Conservation (phyloP, 2,329 filamentous ascomycete genomes). For the Aspergillus ustus region DNA sequence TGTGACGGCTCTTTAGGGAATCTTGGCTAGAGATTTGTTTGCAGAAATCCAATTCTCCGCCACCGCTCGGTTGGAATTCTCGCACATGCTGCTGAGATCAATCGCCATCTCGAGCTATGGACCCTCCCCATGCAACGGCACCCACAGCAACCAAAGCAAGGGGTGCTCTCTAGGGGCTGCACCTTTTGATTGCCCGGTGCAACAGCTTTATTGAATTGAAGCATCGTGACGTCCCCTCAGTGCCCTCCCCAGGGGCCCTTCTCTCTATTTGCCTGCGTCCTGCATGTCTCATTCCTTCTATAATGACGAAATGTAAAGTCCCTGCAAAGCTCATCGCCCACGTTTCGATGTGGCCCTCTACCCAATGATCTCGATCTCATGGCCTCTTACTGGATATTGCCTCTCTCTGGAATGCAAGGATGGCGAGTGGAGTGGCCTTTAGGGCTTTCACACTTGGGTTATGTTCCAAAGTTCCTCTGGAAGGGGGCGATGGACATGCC, state of each 20-base stretch:
- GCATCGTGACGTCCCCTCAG: slow-evolving; percentile 12
- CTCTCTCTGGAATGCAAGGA: slow-evolving; percentile 47
- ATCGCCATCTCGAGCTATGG: slow-evolving; percentile 29
- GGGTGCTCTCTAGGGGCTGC: slow-evolving; percentile 30
- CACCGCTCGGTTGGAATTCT: slow-evolving; percentile 16
- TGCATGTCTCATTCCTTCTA: slow-evolving; percentile 39
- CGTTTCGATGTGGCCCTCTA: slow-evolving; percentile 34
- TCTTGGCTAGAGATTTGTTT: slow-evolving; percentile 16
- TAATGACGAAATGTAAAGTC: slow-evolving; percentile 35
- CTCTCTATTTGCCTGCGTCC: slow-evolving; percentile 23
- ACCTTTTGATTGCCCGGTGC: slow-evolving; percentile 33
- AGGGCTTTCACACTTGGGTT: slow-evolving; percentile 25
- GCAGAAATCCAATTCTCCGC: slow-evolving; percentile 18
- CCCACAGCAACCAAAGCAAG: slow-evolving; percentile 34
- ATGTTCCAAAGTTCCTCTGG: slow-evolving; percentile 35
- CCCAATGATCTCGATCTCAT: slow-evolving; percentile 32
- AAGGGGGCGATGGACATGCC: slow-evolving; percentile 33
- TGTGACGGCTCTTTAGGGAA: slow-evolving; percentile 16
- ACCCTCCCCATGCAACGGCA: slow-evolving; percentile 14
- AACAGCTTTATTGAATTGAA: slow-evolving; percentile 22
- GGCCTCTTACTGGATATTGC: slow-evolving; percentile 25
- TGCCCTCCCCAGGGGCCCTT: slow-evolving; percentile 21
- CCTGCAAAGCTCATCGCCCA: slow-evolving; percentile 34
- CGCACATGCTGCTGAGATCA: slow-evolving; percentile 27
- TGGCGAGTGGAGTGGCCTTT: slow-evolving; percentile 28